Conservation (phyloP, 1,139 yeast genomes). For the Debaryomycetaceae sp. region DNA sequence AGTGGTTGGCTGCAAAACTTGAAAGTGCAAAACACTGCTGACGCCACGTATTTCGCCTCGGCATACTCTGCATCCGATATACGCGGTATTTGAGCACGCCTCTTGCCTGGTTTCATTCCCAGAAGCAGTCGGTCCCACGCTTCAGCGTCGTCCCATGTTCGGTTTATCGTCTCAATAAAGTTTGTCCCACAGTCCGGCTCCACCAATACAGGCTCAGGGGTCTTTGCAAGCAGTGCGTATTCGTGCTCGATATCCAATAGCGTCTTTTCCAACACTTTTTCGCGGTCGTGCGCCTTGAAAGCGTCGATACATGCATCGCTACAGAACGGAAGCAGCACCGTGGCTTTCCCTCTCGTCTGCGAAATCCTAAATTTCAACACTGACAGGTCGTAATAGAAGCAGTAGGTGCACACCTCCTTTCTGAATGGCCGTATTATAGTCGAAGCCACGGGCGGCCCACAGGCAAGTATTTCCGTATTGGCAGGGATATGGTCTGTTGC, state of each 20-base stretch:
- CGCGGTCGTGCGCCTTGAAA: constrained; percentile 20
- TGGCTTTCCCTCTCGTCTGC: constrained; percentile 4
- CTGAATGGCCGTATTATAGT: constrained; percentile 44
- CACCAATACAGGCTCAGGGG: too few relatives aligned
- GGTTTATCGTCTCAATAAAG: too few relatives aligned
- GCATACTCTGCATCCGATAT: constrained; percentile 26
- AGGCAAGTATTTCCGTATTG: constrained; percentile 30
- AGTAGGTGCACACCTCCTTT: constrained; percentile 54
- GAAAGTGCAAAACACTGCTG: constrained; percentile 18
- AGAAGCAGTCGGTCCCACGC: constrained; percentile 26
- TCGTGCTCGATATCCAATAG: not conserved
- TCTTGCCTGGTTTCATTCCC: constrained; percentile 18
- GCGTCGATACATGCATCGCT: constrained; percentile 28
- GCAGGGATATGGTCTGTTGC: constrained; percentile 28
- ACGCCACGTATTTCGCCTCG: constrained; percentile 26
- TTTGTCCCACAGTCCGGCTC: too few relatives aligned
- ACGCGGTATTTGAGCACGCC: constrained; percentile 18
- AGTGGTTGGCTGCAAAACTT: not conserved
- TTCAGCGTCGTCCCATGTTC: constrained; percentile 19
- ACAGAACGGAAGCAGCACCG: constrained; percentile 40
- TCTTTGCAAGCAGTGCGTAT: not conserved
- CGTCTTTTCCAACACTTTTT: constrained; percentile 7
- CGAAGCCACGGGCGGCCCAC: constrained; percentile 34
- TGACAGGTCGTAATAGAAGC: constrained; percentile 37
- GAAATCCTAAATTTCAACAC: constrained; percentile 27